These are phyloP conservation scores for Phytophthora podocarpi DNA, from an alignment of 352 stramenopile genomes.

Conservation along the genomic window DNA sequence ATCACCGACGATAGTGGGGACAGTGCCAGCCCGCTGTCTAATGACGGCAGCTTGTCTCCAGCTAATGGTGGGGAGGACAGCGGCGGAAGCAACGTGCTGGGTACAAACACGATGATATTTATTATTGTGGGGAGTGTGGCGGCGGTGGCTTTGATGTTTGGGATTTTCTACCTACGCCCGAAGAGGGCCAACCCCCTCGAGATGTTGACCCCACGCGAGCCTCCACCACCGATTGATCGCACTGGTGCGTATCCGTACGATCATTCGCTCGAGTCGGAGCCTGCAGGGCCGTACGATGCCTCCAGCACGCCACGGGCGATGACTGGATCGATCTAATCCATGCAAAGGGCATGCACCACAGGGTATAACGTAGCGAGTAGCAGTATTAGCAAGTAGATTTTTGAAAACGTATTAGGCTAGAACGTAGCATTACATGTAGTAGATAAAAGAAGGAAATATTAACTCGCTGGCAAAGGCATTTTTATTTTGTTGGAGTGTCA, in stretches of 20 bases:
- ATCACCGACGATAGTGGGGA: conserved; percentile 33
- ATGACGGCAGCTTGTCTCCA: conserved; percentile 15
- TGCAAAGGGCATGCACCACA: not conserved
- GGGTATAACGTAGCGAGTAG: conserved; percentile 10
- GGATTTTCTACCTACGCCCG: conserved; percentile 38
- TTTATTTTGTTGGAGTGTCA: conserved; percentile 26
- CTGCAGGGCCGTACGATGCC: conserved; percentile 33
- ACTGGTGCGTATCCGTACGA: conserved; percentile 33
- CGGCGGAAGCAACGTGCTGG: conserved; percentile 12
- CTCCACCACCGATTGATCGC: conserved; percentile 24
- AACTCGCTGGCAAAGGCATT: conserved; percentile 23
- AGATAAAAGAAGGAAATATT: conserved; percentile 1
- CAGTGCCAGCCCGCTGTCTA: conserved; percentile 26
- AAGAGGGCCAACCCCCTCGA: conserved; percentile 30
- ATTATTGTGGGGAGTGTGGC: conserved; percentile 38
- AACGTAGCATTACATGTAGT: conserved; percentile 1
- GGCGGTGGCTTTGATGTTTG: conserved; percentile 37
- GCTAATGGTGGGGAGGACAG: conserved; percentile 20
- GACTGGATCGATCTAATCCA: conserved; percentile 17
- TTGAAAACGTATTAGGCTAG: conserved; percentile 21
- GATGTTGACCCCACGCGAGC: conserved; percentile 24
- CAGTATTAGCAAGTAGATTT: conserved; percentile 24
- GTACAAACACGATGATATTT: conserved; percentile 32
- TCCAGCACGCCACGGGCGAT: conserved; percentile 34
- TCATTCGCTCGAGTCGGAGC: conserved; percentile 26